Evolutionary conservation across 169 alveolate genomes (phyloP).

Genomic region (Amoebophrya sp.): DNA sequence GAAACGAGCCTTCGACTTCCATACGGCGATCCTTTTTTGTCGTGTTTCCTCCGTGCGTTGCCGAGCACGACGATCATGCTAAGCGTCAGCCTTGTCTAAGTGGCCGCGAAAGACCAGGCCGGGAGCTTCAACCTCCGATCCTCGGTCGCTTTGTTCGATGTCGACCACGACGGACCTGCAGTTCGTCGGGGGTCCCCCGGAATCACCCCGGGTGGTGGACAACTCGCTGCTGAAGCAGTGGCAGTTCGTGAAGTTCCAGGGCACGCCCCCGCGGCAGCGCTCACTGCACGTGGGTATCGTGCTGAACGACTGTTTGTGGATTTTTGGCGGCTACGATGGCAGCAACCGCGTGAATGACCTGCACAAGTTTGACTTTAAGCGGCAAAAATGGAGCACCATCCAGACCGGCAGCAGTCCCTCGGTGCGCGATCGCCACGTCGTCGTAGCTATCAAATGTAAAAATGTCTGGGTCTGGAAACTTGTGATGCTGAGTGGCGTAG

Average conservation of each 20-base stretch:
- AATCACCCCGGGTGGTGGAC: not conserved
- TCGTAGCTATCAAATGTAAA: too few species aligned
- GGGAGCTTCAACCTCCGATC: too few species aligned
- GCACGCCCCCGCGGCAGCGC: slow-evolving; percentile 43
- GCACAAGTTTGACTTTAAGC: slow-evolving; percentile 48
- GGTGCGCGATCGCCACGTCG: not conserved
- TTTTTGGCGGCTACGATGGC: slow-evolving; percentile 51
- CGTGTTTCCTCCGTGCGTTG: too few species aligned
- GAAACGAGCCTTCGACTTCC: too few species aligned
- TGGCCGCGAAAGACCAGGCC: too few species aligned
- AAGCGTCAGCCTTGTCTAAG: too few species aligned
- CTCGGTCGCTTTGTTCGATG: too few species aligned
- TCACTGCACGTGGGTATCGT: slow-evolving; percentile 47
- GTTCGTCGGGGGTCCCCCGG: not conserved
- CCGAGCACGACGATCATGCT: too few species aligned
- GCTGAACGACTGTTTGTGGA: slow-evolving; percentile 46
- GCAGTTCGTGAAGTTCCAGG: not conserved
- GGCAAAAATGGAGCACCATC: not conserved
- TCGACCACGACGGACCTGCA: too few species aligned
- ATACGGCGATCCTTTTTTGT: too few species aligned
- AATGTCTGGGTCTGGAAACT: too few species aligned
- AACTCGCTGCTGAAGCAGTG: not conserved
- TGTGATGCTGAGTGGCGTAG: too few species aligned
- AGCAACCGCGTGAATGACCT: slow-evolving; percentile 50
- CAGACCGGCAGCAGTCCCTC: not conserved